These are phyloP conservation scores for Geotrichum europaeum DNA, from an alignment of 1,139 yeast genomes.

Conservation along the genomic window DNA sequence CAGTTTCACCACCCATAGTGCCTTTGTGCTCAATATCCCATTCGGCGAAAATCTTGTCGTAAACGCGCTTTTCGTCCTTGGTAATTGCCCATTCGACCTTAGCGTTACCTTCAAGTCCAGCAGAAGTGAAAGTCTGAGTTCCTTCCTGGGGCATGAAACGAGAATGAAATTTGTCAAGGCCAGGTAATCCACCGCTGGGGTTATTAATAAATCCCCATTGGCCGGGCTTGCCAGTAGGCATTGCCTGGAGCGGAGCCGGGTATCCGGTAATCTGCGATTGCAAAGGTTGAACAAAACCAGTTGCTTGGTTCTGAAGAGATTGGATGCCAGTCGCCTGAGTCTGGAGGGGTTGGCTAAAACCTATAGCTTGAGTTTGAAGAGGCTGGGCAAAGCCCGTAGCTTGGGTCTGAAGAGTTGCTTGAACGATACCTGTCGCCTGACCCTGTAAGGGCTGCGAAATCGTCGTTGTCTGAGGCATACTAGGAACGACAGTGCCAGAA, in stretches of 20 bases:
- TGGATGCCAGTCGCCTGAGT: conserved; percentile 38
- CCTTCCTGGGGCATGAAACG: conserved; percentile 67
- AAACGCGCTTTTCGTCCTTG: conserved; percentile 77
- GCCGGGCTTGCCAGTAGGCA: conserved; percentile 66
- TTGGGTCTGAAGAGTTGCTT: conserved; percentile 33
- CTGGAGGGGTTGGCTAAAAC: conserved; percentile 16
- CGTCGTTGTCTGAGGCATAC: conserved; percentile 38
- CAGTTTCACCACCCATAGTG: conserved; percentile 71
- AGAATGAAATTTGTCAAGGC: conserved; percentile 65
- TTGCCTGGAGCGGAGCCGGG: conserved; percentile 34
- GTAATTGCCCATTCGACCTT: conserved; percentile 67
- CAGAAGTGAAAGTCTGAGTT: conserved; percentile 35
- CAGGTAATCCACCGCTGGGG: conserved; percentile 72
- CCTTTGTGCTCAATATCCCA: conserved; percentile 76
- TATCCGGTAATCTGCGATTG: conserved; percentile 40
- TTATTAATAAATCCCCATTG: conserved; percentile 76
- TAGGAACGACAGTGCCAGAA: conserved; percentile 37
- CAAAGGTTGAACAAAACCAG: conserved; percentile 30
- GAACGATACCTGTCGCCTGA: conserved; percentile 32
- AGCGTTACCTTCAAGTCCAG: conserved; percentile 33
- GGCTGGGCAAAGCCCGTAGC: conserved; percentile 33
- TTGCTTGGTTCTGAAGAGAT: conserved; percentile 31
- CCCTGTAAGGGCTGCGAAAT: conserved; percentile 32
- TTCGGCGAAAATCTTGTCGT: conserved; percentile 81
- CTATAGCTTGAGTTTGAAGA: conserved; percentile 26